A percentile compares a stretch with the other conserved stretches of the same genome.
These are phyloP conservation scores for Apocynum venetum DNA, from an alignment of 257 asterid species.

Conservation along the genomic window DNA sequence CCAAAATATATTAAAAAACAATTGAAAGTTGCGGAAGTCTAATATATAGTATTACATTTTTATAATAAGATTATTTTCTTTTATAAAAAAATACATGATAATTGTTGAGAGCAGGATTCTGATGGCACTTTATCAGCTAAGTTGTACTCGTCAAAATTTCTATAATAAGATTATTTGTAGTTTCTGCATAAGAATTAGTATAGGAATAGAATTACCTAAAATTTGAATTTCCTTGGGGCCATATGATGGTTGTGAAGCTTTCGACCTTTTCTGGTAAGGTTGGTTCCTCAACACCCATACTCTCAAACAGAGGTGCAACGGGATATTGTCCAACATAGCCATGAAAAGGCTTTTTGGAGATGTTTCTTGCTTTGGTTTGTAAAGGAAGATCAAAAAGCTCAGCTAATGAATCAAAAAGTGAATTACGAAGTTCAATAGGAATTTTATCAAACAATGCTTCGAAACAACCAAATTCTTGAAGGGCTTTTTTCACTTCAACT, in stretches of 20 bases:
- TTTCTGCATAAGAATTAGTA: background rate
- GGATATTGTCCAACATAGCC: conserved; percentile 46
- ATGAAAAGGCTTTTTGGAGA: conserved; percentile 37
- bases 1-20: background rate
- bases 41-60: too few species aligned
- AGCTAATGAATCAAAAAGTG: conserved; percentile 22
- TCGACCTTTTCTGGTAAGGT: conserved; percentile 19
- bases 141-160: too few species aligned
- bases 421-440: conserved; percentile 23
- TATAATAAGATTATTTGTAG: too few species aligned
- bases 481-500: conserved; percentile 29
- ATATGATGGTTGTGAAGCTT: conserved; percentile 31
- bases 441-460: conserved; percentile 27
- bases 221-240: conserved; percentile 43
- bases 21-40: too few species aligned
- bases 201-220: conserved; percentile 29
- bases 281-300: conserved; percentile 41
- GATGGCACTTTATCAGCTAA: too few species aligned
- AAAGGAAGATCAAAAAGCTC: conserved; percentile 41
- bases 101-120: too few species aligned
- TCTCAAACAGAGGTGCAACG: conserved; percentile 39
- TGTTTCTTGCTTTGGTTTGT: conserved; percentile 29
- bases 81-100: too few species aligned
- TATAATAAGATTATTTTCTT: too few species aligned
- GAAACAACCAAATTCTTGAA: conserved; percentile 46